These are phyloP conservation scores for Colletotrichum sp. DNA, from an alignment of 2,329 filamentous ascomycete species.

Conservation along the genomic window DNA sequence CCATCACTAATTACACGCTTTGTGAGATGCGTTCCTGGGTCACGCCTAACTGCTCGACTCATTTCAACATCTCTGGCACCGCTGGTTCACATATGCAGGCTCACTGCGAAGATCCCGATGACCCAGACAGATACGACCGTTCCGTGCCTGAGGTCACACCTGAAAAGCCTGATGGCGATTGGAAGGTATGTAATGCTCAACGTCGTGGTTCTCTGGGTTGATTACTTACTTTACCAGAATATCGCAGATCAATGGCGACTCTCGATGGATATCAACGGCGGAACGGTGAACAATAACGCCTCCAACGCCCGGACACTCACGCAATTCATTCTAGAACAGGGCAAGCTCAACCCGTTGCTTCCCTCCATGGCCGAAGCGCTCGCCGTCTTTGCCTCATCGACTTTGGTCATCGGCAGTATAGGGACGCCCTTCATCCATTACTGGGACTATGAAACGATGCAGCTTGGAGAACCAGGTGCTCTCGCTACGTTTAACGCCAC, in stretches of 20 bases:
- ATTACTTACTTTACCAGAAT: conserved; percentile 33
- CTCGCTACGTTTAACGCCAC: conserved; percentile 68
- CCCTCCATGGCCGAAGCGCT: conserved; percentile 78
- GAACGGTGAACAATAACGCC: conserved; percentile 58
- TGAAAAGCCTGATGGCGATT: conserved; percentile 48
- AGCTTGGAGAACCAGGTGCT: conserved; percentile 46
- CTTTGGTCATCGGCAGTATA: conserved; percentile 64
- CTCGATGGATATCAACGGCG: conserved; percentile 61
- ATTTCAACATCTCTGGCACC: conserved; percentile 59
- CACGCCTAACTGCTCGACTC: conserved; percentile 70
- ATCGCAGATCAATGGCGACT: conserved; percentile 59
- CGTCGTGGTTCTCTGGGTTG: neutral
- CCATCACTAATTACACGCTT: conserved; percentile 61
- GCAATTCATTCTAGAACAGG: conserved; percentile 51
- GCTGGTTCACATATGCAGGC: conserved; percentile 64
- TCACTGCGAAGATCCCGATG: conserved; percentile 62
- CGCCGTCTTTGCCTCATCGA: conserved; percentile 72
- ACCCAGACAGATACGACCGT: conserved; percentile 60
- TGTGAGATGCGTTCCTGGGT: conserved; percentile 71
- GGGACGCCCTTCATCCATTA: conserved; percentile 65
- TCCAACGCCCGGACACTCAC: conserved; percentile 64
- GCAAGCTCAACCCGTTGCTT: conserved; percentile 49
- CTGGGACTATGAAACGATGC: conserved; percentile 50
- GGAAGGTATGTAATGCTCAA: conserved; percentile 40
- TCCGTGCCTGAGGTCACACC: conserved; percentile 37